Evolutionary conservation across 495 filamentous ascomycete species (phyloP).

Genomic region (Friedmanniomyces simplex): DNA sequence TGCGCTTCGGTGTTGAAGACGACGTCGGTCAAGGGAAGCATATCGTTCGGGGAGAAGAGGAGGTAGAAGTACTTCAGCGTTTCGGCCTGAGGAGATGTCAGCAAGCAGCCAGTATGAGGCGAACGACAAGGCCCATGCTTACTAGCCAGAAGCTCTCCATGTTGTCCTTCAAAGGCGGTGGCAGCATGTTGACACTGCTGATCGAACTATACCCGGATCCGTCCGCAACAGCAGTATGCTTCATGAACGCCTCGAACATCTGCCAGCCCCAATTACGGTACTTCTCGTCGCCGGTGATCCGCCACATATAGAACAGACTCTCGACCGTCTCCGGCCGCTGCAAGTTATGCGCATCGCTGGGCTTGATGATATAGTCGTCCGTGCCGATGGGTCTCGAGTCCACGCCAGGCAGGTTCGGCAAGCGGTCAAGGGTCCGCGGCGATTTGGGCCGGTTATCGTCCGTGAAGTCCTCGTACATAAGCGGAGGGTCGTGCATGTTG

Average conservation of each 20-base stretch:
- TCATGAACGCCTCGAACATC: constrained; percentile 88
- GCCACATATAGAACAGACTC: constrained; percentile 95
- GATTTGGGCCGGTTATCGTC: constrained; percentile 1
- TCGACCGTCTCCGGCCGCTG: constrained; percentile 94
- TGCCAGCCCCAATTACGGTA: constrained; percentile 98
- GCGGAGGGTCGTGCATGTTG: constrained; percentile 54
- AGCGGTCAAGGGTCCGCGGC: background rate
- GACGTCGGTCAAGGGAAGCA: constrained; percentile 72
- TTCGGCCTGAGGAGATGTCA: constrained; percentile 54
- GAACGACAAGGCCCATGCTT: constrained; percentile 24
- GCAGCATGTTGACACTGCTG: constrained; percentile 48
- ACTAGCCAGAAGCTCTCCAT: constrained; percentile 55
- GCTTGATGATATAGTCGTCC: constrained; percentile 66
- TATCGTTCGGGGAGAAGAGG: constrained; percentile 74
- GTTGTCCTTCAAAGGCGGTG: constrained; percentile 30
- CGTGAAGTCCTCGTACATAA: constrained; percentile 41
- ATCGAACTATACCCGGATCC: constrained; percentile 70
- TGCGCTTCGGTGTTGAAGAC: constrained; percentile 97
- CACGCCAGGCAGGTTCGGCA: constrained; percentile 3
- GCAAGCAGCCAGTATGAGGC: constrained; percentile 4
- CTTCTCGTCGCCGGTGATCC: constrained; percentile 81
- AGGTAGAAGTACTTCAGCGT: constrained; percentile 98
- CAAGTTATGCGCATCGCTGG: constrained; percentile 76
- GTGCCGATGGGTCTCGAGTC: constrained; percentile 9
- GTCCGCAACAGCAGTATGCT: constrained; percentile 65